Evolutionary conservation across 1,284 basidiomycete species (phyloP).

Genomic region (Vanrija pseudolonga): DNA sequence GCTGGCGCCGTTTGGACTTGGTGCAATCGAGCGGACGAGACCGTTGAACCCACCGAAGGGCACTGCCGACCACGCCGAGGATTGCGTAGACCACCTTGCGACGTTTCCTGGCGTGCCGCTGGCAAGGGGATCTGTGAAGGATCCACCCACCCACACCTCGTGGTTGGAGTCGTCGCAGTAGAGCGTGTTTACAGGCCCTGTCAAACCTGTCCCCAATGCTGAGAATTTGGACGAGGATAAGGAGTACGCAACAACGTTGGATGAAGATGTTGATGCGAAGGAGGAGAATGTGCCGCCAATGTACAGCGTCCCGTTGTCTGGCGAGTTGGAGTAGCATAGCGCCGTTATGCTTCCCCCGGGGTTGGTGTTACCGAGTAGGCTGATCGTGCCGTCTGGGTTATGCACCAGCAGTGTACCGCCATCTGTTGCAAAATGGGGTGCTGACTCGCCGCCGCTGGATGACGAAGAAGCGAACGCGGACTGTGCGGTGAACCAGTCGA

Average conservation of each 20-base stretch:
- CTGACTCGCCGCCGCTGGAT: constrained; percentile 15
- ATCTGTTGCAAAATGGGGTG: constrained; percentile 5
- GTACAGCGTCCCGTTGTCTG: constrained; percentile 32
- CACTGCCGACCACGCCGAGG: constrained; percentile 60
- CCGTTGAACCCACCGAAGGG: constrained; percentile 81
- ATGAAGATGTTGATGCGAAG: constrained; percentile 22
- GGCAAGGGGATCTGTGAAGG: constrained; percentile 56
- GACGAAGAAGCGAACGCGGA: constrained; percentile 31
- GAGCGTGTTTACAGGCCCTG: constrained; percentile 70
- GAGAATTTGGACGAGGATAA: constrained; percentile 22
- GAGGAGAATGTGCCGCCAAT: constrained; percentile 43
- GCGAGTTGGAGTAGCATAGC: constrained; percentile 34
- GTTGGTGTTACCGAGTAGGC: constrained; percentile 35
- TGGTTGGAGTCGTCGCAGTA: constrained; percentile 71
- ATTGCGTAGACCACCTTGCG: constrained; percentile 69
- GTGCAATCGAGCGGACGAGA: constrained; percentile 70
- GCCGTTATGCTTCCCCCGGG: constrained; percentile 40
- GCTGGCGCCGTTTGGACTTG: constrained; percentile 66
- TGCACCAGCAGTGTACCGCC: constrained; percentile 38
- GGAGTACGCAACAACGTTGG: constrained; percentile 39
- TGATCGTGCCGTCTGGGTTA: constrained; percentile 21
- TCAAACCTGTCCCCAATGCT: constrained; percentile 39
- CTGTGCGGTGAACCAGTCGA: constrained; percentile 55
- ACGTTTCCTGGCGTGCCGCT: constrained; percentile 58
- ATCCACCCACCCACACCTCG: constrained; percentile 81